These are phyloP conservation scores for Abrus precatorius DNA, from an alignment of 306 rosid genomes.

Conservation along the genomic window DNA sequence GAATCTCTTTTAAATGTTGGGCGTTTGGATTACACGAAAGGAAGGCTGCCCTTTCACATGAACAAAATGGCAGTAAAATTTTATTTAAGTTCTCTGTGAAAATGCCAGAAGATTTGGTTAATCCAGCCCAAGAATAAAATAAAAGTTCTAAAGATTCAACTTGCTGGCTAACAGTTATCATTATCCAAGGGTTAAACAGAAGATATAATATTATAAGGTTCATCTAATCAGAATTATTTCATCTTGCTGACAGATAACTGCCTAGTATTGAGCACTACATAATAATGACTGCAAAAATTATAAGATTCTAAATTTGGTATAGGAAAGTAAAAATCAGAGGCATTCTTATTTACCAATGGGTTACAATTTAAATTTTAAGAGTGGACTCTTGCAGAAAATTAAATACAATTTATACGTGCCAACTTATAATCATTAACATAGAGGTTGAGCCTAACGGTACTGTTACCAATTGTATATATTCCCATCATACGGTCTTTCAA, in stretches of 20 bases:
- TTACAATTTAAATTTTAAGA: slow-evolving; percentile 1
- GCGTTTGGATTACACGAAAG: neutral
- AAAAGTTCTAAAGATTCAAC: slow-evolving; percentile 8
- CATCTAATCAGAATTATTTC: slow-evolving; percentile 18
- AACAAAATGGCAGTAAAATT: slow-evolving; percentile 22
- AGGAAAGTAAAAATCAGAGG: slow-evolving; percentile 5
- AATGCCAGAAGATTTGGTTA: neutral
- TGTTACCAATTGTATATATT: slow-evolving; percentile 10
- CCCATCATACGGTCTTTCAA: slow-evolving; percentile 19
- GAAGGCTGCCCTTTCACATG: neutral
- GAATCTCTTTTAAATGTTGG: neutral
- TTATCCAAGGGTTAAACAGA: slow-evolving; percentile 1
- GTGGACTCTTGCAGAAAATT: neutral
- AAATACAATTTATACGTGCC: neutral
- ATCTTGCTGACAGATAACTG: neutral
- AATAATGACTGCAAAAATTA: neutral
- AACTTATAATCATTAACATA: neutral
- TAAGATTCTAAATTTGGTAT: slow-evolving; percentile 15
- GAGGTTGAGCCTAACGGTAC: slow-evolving; percentile 23
- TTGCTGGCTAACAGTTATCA: neutral
- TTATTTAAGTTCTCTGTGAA: slow-evolving; percentile 9
- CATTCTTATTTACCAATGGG: slow-evolving; percentile 3
- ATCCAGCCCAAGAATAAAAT: slow-evolving; percentile 28
- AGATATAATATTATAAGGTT: neutral
- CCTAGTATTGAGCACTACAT: neutral